Evolutionary conservation across 345 rosid genomes (phyloP), one percentile per base, ranked within the genome.

Genomic region (Citrus australasica): DNA sequence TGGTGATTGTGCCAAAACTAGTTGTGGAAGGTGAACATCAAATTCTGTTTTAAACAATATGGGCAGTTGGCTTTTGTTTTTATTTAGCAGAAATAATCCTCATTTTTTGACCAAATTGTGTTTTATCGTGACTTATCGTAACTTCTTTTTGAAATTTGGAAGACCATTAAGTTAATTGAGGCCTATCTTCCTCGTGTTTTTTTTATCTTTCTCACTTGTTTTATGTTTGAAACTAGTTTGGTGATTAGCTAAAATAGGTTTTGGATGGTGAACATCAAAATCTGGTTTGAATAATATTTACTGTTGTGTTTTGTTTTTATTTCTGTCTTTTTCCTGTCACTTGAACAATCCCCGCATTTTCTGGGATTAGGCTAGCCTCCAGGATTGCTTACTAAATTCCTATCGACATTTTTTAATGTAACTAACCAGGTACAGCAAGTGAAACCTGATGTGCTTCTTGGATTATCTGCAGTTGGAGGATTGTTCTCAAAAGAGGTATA

Each of bases 391-490:
- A 6, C 66, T 30, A 7, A 73, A n/a, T 33, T 35, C 9, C 22
- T 30, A 5, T 33, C 35, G 13, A 73, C 22, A 8, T 62, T 46
- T 59, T 58, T 46, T 82, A 67, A 78, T 81, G 22, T 71, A 48
- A 65, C 55, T 74, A 60, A 81, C 82, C 86, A 96, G 98, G 98
- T 96, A 84, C 89, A 83, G 64, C 90, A 89, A 85, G 99, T 96
- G 82, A 91, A 93, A 84, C 98, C 98, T 81, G 97, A 96, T 84
- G 99, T 96, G 83, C 98, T 96, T 82, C 98, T 96, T 83, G 99
- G 99, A 79, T 88, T 96, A 82, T 96, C 99, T 78, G 99, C 97
- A n/a, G 99, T 96, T 88, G 99, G 99, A 73, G 99, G 99, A 56
- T 82, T 94, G 81, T 94, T 96, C 81, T 94, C 98, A 17, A 92